A percentile compares a stretch with the other conserved stretches of the same genome.
Evolutionary conservation across 1,284 basidiomycete species (phyloP).

Genomic region (Heliocybe sulcata): DNA sequence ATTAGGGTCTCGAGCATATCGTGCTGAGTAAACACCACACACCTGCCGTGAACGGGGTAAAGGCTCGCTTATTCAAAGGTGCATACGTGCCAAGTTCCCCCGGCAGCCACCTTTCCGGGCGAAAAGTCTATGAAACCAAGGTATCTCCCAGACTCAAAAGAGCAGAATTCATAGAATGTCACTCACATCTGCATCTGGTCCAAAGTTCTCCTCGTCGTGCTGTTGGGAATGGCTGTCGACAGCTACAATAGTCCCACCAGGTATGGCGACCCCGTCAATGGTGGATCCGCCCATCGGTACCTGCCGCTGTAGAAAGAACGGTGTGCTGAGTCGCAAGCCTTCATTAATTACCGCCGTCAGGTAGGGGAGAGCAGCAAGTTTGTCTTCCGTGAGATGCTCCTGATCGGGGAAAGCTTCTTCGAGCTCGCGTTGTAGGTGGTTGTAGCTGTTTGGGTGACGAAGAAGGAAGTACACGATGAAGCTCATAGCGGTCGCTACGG

Average conservation of each 20-base stretch:
- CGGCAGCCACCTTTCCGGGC: conserved; percentile 5
- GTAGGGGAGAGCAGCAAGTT: conserved; percentile 6
- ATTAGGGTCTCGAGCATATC: background rate
- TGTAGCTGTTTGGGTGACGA: background rate
- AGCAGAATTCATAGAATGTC: background rate
- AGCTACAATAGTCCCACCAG: conserved; percentile 11
- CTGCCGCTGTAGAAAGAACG: conserved; percentile 11
- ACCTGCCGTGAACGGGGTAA: conserved; percentile 3
- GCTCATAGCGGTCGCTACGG: conserved; percentile 5
- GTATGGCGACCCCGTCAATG: conserved; percentile 8
- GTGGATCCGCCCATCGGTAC: conserved; percentile 6
- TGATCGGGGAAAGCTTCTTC: conserved; percentile 8
- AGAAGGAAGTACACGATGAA: conserved; percentile 9
- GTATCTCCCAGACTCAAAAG: background rate
- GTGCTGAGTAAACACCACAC: too few relatives aligned
- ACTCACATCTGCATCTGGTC: conserved; percentile 8
- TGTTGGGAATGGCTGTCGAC: conserved; percentile 11
- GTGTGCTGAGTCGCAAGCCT: conserved; percentile 9
- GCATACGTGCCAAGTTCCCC: conserved; percentile 3
- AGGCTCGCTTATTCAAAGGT: conserved; percentile 1
- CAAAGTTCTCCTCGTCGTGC: conserved; percentile 9
- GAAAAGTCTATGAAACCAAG: background rate
- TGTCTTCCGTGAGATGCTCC: background rate
- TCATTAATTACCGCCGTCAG: conserved; percentile 13
- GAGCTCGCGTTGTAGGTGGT: conserved; percentile 7